These are phyloP conservation scores for Colletotrichum camelliae DNA, from an alignment of 2,329 filamentous ascomycete genomes.

Conservation along the genomic window DNA sequence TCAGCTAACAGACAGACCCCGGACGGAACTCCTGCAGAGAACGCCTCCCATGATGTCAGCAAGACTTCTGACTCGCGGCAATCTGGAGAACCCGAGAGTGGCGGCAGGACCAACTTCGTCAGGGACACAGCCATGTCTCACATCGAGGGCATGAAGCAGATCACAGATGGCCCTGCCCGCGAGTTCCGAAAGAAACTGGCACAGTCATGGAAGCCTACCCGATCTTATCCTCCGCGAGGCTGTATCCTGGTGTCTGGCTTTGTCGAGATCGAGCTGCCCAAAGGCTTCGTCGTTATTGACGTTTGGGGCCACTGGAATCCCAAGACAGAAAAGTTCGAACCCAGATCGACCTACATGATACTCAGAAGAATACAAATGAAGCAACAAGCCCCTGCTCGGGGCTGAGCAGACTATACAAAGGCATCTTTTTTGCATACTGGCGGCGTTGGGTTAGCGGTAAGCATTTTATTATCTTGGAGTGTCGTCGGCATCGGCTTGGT, in stretches of 20 bases:
- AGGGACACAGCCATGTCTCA: slow-evolving; percentile 22
- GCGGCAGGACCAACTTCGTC: slow-evolving; percentile 23
- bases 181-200: slow-evolving; percentile 20
- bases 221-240: slow-evolving; percentile 52
- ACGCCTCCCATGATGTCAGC: slow-evolving; percentile 7
- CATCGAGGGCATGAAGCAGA: slow-evolving; percentile 20
- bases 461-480: background rate
- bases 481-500: background rate
- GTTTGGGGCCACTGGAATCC: slow-evolving; percentile 62
- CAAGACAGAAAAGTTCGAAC: slow-evolving; percentile 50
- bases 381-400: slow-evolving; percentile 13
- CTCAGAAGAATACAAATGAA: slow-evolving; percentile 24
- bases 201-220: slow-evolving; percentile 51
- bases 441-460: slow-evolving; percentile 16
- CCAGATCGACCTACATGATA: slow-evolving; percentile 1
- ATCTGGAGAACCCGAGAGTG: slow-evolving; percentile 2
- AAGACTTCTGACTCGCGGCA: slow-evolving; percentile 5
- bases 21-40: slow-evolving; percentile 17
- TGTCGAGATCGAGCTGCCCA: slow-evolving; percentile 55
- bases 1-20: slow-evolving; percentile 18
- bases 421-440: slow-evolving; percentile 7
- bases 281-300: slow-evolving; percentile 53
- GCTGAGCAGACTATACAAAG: background rate
- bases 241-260: slow-evolving; percentile 59
- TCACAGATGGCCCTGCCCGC: slow-evolving; percentile 16